phyloP scores from a whole-genome alignment of 2,329 filamentous ascomycete species.

The Pseudogymnoascus sp. region DNA sequence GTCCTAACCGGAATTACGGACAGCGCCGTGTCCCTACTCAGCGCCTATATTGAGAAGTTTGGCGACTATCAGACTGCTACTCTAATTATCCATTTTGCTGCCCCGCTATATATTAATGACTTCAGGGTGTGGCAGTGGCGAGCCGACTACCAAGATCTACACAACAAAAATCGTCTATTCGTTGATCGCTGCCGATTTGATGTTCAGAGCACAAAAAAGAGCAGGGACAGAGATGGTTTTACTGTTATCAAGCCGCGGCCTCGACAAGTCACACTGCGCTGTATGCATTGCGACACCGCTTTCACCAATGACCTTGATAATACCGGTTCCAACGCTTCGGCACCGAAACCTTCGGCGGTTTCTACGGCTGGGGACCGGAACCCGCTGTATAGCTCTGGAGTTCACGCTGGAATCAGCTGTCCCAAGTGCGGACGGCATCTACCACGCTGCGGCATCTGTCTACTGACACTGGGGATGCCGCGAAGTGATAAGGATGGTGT shows the following conservation, averaged over 20 bases:
- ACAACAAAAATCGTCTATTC: slow-evolving; percentile 65
- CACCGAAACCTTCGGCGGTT: slow-evolving; percentile 13
- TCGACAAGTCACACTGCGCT: slow-evolving; percentile 65
- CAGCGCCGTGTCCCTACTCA: slow-evolving; percentile 63
- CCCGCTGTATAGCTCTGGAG: slow-evolving; percentile 48
- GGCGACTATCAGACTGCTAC: slow-evolving; percentile 73
- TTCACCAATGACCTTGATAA: slow-evolving; percentile 34
- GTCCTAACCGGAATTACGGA: slow-evolving; percentile 71
- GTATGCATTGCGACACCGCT: slow-evolving; percentile 64
- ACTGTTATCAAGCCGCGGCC: slow-evolving; percentile 57
- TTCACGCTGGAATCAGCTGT: slow-evolving; percentile 54
- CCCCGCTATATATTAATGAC: slow-evolving; percentile 69
- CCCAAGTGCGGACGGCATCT: slow-evolving; percentile 59
- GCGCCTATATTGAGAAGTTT: slow-evolving; percentile 66
- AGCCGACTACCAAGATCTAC: slow-evolving; percentile 59
- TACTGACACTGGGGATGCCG: slow-evolving; percentile 57
- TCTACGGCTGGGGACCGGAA: slow-evolving; percentile 31
- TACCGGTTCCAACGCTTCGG: slow-evolving; percentile 15
- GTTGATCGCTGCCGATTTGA: slow-evolving; percentile 70
- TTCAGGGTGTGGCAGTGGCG: slow-evolving; percentile 68
- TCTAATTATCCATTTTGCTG: slow-evolving; percentile 63
- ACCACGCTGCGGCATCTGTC: slow-evolving; percentile 58
- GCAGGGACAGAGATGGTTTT: slow-evolving; percentile 51
- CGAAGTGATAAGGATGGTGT: slow-evolving; percentile 48
- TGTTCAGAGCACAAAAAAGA: slow-evolving; percentile 64